Evolutionary conservation across 495 filamentous ascomycete species (phyloP), one percentile per base, ranked within the genome.

Genomic region (Daldinia concentrica): DNA sequence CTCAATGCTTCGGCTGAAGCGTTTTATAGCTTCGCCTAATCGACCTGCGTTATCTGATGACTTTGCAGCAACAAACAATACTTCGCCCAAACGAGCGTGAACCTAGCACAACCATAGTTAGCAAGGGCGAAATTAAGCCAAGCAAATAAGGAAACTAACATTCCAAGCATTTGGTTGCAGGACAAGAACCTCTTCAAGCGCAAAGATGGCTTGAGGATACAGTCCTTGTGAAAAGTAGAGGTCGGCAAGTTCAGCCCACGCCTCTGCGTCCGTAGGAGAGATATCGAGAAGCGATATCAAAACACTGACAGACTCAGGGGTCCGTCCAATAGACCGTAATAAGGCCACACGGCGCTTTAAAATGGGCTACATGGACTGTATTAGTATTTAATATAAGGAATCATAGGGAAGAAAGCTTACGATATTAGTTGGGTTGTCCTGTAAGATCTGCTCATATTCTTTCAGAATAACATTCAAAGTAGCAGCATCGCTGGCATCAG

Each of bases 161-260:
- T 93, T 98, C 93, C 96, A 99, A 29, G 95, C 92, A 82, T 96
- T 94, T 9, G 95, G 95, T n/a, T 88, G 87, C 65, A 97, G 84
- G 37, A 98, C 81, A 34, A 99, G 77, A 43, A 95, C 92, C 77
- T 98, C 95, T 76, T 99, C 96, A 39, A 97, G 82, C 69, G 94
- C 90, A 79, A 90, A 98, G 52, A 95, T 88, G 36, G 94, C 93
- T 77, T 97, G 95, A 22, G 87, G 78, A 72, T 90, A 91, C 73
- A 93, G 79, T 6, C 91, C 91, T 74, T 93, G 90, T 1, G 84
- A 81, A 51, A 93, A 82, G 78, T 99, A 98, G 34, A 98, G 79
- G 71, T 95, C 92, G 34, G 92, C 86, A 71, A 99, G 84, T 82
- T 99, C 95, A 58, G 93, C 89, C 95, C 95, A 99, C 17, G 93